These are phyloP conservation scores for Dictyostelium intermedium DNA, from an alignment of 78 protist genomes.

Conservation along the genomic window DNA sequence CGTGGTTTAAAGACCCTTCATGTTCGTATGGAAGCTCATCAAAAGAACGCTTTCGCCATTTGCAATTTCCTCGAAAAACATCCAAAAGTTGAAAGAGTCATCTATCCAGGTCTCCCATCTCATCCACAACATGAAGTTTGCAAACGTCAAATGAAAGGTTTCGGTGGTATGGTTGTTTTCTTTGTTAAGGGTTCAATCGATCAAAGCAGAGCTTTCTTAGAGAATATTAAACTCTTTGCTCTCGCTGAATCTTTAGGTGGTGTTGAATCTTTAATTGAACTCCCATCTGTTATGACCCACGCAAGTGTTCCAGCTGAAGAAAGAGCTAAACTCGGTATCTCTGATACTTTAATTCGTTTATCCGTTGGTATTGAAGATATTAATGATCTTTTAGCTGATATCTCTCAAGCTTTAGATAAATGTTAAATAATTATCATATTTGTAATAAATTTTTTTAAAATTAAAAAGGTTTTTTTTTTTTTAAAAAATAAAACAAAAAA, in stretches of 20 bases:
- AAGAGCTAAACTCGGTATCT: conserved; percentile 83
- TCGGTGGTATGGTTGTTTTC: conserved; percentile 84
- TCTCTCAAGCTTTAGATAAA: conserved; percentile 81
- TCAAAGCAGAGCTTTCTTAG: conserved; percentile 77
- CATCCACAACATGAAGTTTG: conserved; percentile 90
- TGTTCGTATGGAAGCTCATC: conserved; percentile 88
- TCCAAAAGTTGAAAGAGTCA: conserved; percentile 88
- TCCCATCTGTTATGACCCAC: conserved; percentile 89
- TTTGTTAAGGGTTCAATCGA: conserved; percentile 74
- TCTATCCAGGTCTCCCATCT: conserved; percentile 91
- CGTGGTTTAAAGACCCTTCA: conserved; percentile 92
- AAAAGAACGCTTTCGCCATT: conserved; percentile 85
- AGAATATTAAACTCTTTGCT: conserved; percentile 78
- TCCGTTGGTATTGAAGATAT: conserved; percentile 87
- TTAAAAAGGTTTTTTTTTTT: not conserved
- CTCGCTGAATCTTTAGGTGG: conserved; percentile 89
- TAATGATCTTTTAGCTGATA: conserved; percentile 78
- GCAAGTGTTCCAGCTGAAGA: conserved; percentile 87
- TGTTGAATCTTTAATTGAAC: conserved; percentile 74
- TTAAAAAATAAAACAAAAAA: too few species aligned
- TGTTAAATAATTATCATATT: not conserved
- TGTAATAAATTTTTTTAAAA: not conserved
- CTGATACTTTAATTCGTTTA: conserved; percentile 80
- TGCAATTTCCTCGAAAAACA: conserved; percentile 73
- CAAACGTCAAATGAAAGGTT: conserved; percentile 84